Evolutionary conservation across 192 early-diverging fungal genomes (phyloP).

Genomic region (Entophlyctis luteolus): DNA sequence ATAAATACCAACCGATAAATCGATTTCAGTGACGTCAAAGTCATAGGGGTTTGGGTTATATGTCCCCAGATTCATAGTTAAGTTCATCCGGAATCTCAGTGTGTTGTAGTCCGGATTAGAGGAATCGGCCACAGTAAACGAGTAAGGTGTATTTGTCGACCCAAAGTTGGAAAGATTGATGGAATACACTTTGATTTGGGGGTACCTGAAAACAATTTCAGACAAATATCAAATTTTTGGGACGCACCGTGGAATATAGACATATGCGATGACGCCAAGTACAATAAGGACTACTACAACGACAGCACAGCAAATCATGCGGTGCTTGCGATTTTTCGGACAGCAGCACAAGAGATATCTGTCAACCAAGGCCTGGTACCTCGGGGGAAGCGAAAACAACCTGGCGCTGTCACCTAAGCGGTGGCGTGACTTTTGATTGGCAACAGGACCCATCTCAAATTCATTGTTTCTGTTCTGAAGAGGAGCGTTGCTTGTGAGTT

Average conservation of each 20-base stretch:
- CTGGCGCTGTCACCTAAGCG: neutral
- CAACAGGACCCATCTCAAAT: too few species aligned
- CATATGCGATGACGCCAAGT: neutral
- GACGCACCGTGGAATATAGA: conserved; percentile 12
- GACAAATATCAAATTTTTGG: too few species aligned
- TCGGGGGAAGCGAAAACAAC: neutral
- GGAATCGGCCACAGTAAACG: conserved; percentile 11
- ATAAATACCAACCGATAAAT: conserved; percentile 13
- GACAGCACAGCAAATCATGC: neutral
- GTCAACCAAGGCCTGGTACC: neutral
- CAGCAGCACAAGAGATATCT: conserved; percentile 9
- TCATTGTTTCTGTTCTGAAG: too few species aligned
- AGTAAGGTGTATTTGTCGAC: neutral
- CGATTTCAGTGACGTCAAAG: conserved; percentile 21
- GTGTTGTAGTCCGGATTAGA: conserved; percentile 3
- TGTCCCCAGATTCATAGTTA: conserved; percentile 10
- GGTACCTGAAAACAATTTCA: conserved; percentile 5
- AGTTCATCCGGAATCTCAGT: neutral
- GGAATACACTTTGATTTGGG: conserved; percentile 18
- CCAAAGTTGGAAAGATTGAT: conserved; percentile 3
- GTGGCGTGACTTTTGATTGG: neutral
- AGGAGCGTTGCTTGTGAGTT: too few species aligned
- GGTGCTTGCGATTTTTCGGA: neutral
- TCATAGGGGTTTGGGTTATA: conserved; percentile 24
- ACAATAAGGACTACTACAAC: conserved; percentile 14